Conservation (phyloP, 768 basidiomycete genomes). For the Boletellus emodensis region DNA sequence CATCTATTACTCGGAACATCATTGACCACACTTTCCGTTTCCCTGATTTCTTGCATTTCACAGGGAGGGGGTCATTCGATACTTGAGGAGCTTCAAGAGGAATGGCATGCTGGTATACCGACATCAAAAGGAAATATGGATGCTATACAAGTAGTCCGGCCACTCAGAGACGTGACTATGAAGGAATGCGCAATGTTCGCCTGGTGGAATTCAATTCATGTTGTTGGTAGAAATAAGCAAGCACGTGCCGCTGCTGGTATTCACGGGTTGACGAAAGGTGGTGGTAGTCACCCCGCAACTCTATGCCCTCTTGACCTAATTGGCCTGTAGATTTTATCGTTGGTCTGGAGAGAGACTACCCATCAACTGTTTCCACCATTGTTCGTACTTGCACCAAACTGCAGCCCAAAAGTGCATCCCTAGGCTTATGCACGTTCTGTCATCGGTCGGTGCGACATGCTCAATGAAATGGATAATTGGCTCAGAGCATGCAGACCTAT, state of each 20-base stretch:
- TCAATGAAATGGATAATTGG: background rate
- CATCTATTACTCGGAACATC: constrained; percentile 78
- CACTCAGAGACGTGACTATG: constrained; percentile 67
- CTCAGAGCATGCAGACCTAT: constrained; percentile 44
- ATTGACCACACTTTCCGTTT: constrained; percentile 72
- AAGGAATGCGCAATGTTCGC: constrained; percentile 79
- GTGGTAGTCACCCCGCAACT: background rate
- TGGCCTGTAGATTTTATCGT: constrained; percentile 63
- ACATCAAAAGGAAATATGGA: constrained; percentile 2
- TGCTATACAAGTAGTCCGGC: constrained; percentile 53
- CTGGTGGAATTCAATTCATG: constrained; percentile 61
- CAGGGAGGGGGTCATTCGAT: constrained; percentile 75
- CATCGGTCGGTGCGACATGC: constrained; percentile 44
- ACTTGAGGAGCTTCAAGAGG: constrained; percentile 65
- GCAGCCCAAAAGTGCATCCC: constrained; percentile 54
- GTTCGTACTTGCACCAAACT: constrained; percentile 77
- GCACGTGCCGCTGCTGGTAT: constrained; percentile 56
- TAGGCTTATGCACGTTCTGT: constrained; percentile 56
- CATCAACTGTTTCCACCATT: constrained; percentile 83
- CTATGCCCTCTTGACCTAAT: background rate
- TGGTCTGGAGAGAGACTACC: constrained; percentile 77
- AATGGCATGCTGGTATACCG: constrained; percentile 45
- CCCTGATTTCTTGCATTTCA: constrained; percentile 67
- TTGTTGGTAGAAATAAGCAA: constrained; percentile 48
- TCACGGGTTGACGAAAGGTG: constrained; percentile 65